Conservation (phyloP, 2,329 filamentous ascomycete genomes). For the Claviceps paspali region DNA sequence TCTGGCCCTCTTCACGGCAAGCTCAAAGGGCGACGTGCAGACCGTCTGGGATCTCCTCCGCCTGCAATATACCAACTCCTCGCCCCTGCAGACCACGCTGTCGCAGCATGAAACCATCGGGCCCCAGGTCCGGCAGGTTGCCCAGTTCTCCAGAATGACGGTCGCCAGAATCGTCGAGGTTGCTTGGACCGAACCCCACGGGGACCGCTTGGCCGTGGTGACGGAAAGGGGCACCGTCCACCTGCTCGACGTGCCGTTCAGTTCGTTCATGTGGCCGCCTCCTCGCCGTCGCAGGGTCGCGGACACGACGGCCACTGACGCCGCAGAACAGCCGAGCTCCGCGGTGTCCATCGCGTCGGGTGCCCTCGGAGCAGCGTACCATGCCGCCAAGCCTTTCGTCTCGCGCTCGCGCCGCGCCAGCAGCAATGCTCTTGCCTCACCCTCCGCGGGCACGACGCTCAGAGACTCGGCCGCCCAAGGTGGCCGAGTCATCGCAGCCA, state of each 20-base stretch:
- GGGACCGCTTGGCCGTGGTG: conserved; percentile 73
- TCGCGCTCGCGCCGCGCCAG: conserved; percentile 38
- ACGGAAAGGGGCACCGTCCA: conserved; percentile 94
- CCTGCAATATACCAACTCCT: conserved; percentile 46
- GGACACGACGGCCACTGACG: conserved; percentile 29
- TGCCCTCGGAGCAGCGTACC: conserved; percentile 53
- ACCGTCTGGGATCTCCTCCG: conserved; percentile 68
- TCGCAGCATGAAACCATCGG: conserved; percentile 29
- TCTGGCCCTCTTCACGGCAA: conserved; percentile 61
- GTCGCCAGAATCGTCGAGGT: conserved; percentile 84
- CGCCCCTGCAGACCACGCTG: conserved; percentile 36
- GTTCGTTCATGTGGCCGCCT: conserved; percentile 78
- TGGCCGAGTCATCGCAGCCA: conserved; percentile 55
- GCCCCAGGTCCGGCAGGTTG: conserved; percentile 63
- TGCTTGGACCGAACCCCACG: conserved; percentile 68
- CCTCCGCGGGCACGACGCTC: conserved; percentile 26
- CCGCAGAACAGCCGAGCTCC: conserved; percentile 33
- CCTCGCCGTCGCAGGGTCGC: conserved; percentile 36
- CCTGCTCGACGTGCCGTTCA: conserved; percentile 71
- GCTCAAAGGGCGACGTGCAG: conserved; percentile 70
- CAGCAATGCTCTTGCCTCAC: conserved; percentile 15
- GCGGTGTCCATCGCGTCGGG: conserved; percentile 57
- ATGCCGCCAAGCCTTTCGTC: conserved; percentile 48
- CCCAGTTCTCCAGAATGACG: conserved; percentile 81
- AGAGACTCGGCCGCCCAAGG: conserved; percentile 53